Base-by-base conservation (phyloP, 225 moss, liverwort and hornwort species). In the Antitrichia curtipendula region DNA sequence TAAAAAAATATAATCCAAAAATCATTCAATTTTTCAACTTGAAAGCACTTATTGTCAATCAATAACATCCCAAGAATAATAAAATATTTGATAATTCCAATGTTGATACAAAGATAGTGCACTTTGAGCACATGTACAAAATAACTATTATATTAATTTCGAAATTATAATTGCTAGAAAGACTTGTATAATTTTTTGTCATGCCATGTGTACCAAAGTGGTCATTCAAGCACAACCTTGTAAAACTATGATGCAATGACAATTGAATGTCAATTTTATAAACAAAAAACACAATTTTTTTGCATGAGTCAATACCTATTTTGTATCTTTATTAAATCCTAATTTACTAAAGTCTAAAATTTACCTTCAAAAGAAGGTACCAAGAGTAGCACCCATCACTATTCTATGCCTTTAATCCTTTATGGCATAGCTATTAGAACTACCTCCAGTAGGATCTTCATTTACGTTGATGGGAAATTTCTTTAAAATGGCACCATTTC, bases 381-480 rank as follows among this genome's bases (percentile, higher is more conserved):
- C 4, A 38, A 68, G 0, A 8, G 0, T 15, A 25, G 23, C 0
- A 70, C 24, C 6, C 0, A 0, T 68, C 2, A 2, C 22, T 21
- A 22, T 2, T 13, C 5, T 8, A 45, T 6, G 45, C 45, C 45
- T 6, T 6, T 45, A 68, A 2, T 1, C 13, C 7, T 66, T 34
- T 12, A n/a, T n/a, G 1, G 0, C 22, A 21, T 22, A 66, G 7
- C 22, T 22, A 65, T 21, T 66, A 66, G 22, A n/a, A n/a, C 7
- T 22, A 68, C 12, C 7, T 4, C 2, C 2, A 4, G 0, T 0
- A 38, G 0, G 8, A 1, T 38, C 23, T 38, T 38, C 24, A 68
- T 66, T 12, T 2, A 8, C 2, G 1, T 21, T n/a, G 12, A n/a
- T n/a, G n/a, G n/a, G n/a, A n/a, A n/a, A n/a, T n/a, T n/a, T n/a